These are phyloP conservation scores for Cyberlindnera americana DNA, from an alignment of 805 yeast species.

Conservation along the genomic window DNA sequence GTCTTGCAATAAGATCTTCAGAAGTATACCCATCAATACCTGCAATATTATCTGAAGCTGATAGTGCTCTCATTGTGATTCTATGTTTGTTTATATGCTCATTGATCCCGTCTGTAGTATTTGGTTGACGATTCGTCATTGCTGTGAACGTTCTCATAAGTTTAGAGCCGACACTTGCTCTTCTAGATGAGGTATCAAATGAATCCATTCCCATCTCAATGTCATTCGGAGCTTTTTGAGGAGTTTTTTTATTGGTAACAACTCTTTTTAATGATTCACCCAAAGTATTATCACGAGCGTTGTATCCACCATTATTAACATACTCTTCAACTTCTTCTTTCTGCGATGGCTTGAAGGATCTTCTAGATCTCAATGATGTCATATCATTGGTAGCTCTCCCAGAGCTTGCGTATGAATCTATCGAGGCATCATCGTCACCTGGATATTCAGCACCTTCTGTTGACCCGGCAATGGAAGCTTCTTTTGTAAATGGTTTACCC, in stretches of 20 bases:
- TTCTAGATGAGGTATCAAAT: background rate
- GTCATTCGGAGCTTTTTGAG: constrained; percentile 5
- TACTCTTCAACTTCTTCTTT: constrained; percentile 29
- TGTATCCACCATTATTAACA: constrained; percentile 26
- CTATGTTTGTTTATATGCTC: constrained; percentile 34
- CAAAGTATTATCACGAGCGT: constrained; percentile 32
- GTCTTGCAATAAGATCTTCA: constrained; percentile 16
- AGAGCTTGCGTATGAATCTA: constrained; percentile 9
- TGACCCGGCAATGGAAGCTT: constrained; percentile 51
- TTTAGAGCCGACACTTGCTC: constrained; percentile 5
- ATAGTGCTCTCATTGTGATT: constrained; percentile 40
- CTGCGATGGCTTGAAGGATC: constrained; percentile 17
- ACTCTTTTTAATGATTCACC: constrained; percentile 34
- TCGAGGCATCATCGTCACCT: constrained; percentile 7
- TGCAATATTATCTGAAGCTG: constrained; percentile 42
- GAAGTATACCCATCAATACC: constrained; percentile 36
- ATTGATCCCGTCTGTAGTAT: constrained; percentile 29
- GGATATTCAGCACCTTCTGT: constrained; percentile 10
- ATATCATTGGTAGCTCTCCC: constrained; percentile 4
- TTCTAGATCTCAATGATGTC: constrained; percentile 10
- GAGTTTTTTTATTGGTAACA: constrained; percentile 12
- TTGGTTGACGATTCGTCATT: constrained; percentile 20
- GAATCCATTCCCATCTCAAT: constrained; percentile 17
- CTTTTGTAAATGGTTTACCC: constrained; percentile 61
- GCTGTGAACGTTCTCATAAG: constrained; percentile 22